phyloP scores from a whole-genome alignment of 2,329 filamentous ascomycete species.

The Phialocephala subalpina region DNA sequence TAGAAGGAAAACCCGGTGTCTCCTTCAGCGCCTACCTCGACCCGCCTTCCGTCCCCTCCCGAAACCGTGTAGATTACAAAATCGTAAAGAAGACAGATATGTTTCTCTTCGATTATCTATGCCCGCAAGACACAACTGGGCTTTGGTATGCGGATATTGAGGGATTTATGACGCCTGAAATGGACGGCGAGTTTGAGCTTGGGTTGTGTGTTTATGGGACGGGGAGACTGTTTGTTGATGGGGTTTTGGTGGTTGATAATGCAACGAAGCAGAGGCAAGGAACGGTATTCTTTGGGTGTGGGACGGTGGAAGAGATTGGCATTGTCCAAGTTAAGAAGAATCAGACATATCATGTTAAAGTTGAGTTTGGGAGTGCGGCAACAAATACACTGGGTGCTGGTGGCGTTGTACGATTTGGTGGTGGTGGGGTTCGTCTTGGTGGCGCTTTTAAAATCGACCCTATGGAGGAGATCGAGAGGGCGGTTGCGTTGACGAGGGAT shows the following conservation, averaged over 20 bases:
- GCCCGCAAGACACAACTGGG: slow-evolving; percentile 43
- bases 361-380: slow-evolving; percentile 63
- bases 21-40: slow-evolving; percentile 64
- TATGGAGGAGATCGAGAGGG: slow-evolving; percentile 67
- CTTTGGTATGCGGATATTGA: slow-evolving; percentile 52
- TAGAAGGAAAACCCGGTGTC: slow-evolving; percentile 63
- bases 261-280: slow-evolving; percentile 44
- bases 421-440: slow-evolving; percentile 69
- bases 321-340: slow-evolving; percentile 39
- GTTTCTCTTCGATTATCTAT: slow-evolving; percentile 61
- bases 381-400: slow-evolving; percentile 62
- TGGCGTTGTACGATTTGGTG: slow-evolving; percentile 58
- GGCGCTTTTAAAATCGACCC: slow-evolving; percentile 65
- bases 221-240: slow-evolving; percentile 47
- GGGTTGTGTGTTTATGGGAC: slow-evolving; percentile 45
- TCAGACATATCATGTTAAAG: slow-evolving; percentile 42
- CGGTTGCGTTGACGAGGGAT: slow-evolving; percentile 71
- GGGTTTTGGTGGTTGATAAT: slow-evolving; percentile 47
- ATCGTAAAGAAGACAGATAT: slow-evolving; percentile 52
- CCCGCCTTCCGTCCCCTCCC: slow-evolving; percentile 54
- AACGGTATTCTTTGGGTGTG: slow-evolving; percentile 44
- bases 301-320: slow-evolving; percentile 45
- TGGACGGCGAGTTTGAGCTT: slow-evolving; percentile 43
- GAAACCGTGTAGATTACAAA: slow-evolving; percentile 60
- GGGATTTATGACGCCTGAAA: slow-evolving; percentile 42